A percentile compares a stretch with the other conserved stretches of the same genome.
These are phyloP conservation scores for Saccharomyces kudriavzevii DNA, from an alignment of 805 yeast genomes.

Conservation along the genomic window DNA sequence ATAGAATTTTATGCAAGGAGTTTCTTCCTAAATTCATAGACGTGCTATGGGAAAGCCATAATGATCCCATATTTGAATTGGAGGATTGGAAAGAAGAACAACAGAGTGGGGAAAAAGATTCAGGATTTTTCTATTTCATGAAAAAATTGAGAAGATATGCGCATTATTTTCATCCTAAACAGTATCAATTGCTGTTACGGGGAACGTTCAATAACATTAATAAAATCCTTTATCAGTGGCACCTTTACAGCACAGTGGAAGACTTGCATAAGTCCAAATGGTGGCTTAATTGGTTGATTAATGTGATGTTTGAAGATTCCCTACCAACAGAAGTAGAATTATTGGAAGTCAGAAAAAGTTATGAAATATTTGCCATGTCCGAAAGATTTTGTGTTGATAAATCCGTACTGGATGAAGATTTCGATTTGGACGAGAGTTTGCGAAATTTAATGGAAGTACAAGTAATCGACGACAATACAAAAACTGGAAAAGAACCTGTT, in stretches of 20 bases:
- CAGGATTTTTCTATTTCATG: conserved; percentile 11
- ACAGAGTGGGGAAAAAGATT: background rate
- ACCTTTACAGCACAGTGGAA: conserved; percentile 9
- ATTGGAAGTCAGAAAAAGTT: conserved; percentile 2
- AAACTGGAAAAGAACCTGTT: background rate
- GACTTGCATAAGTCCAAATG: conserved; percentile 8
- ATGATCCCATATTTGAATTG: conserved; percentile 18
- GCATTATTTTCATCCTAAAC: conserved; percentile 7
- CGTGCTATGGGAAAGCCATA: conserved; percentile 21
- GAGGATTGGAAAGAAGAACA: conserved; percentile 8
- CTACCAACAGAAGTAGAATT: conserved; percentile 10
- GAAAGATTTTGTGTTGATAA: background rate
- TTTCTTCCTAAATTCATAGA: conserved; percentile 13
- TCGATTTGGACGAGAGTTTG: conserved; percentile 5
- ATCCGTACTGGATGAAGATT: conserved; percentile 19
- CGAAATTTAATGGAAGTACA: conserved; percentile 2
- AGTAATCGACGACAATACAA: background rate
- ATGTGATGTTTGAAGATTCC: conserved; percentile 6
- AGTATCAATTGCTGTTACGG: conserved; percentile 5
- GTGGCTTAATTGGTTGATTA: conserved; percentile 22
- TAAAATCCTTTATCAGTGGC: conserved; percentile 21
- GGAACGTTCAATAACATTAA: conserved; percentile 19
- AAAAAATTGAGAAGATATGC: conserved; percentile 9
- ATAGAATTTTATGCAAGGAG: conserved; percentile 4
- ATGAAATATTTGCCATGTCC: background rate